Base-by-base conservation (phyloP, 306 rosid species). In the Cucurbita moschata region DNA sequence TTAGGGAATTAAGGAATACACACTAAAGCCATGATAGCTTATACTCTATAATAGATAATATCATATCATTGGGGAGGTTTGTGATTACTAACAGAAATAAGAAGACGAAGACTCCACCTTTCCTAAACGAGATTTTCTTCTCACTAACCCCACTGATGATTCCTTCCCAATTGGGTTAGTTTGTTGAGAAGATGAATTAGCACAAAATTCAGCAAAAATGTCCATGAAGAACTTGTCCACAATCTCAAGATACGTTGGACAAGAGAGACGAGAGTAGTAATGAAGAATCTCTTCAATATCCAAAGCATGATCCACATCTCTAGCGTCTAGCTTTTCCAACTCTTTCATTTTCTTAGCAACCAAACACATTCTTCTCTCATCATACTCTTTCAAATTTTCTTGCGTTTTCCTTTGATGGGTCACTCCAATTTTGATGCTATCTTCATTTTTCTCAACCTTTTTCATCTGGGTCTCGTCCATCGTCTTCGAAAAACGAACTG, bases 271-370 rank as follows among this genome's bases (percentile, higher is more conserved):
- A 70, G 99, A 95, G 64, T 95, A 95, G 75, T 91, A 91, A 81
- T 91, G 88, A 83, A 89, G 90, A 79, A 88, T 82, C 78, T 95
- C 99, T 79, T 91, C 92, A 61, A 95, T 88, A 84, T 91, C 99
- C 82, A 91, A 74, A 10, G 79, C 77, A 83, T 94, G 87, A 76
- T 94, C 96, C 69, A 84, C 88, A 76, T 91, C 85, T 74, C 85
- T 83, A 64, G 74, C 72, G 63, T 93, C 98, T 82, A 88, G 21
- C 89, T 79, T 86, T 82, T 87, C 91, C 84, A 91, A 74, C 77
- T 91, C 97, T 71, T 81, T 95, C 64, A 95, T 79, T 83, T 91
- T 95, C 75, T 86, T 64, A 42, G 82, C 88, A 77, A 94, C 86
- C 72, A 82, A 68, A 43, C 77, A 78, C 75, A 73, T 80, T 38